These are phyloP conservation scores for Sclerospora graminicola DNA, from an alignment of 352 stramenopile genomes.

Conservation along the genomic window DNA sequence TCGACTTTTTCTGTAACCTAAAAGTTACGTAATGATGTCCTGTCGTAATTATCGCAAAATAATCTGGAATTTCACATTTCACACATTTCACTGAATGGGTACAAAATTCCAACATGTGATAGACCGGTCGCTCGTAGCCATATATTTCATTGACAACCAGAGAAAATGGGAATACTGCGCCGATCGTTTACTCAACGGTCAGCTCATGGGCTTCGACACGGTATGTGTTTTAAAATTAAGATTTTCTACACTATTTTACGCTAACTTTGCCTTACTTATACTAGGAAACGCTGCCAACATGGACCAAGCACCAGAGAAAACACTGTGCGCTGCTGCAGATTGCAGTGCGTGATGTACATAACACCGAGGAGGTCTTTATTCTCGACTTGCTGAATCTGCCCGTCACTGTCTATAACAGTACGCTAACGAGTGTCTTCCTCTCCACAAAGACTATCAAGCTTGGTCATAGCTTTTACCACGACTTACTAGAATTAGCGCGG, in stretches of 20 bases:
- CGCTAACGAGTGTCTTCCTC: conserved; percentile 44
- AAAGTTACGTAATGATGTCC: too few species aligned
- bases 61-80: too few species aligned
- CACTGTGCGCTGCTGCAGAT: conserved; percentile 55
- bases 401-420: conserved; percentile 49
- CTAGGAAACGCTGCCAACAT: conserved; percentile 60
- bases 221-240: conserved; percentile 19
- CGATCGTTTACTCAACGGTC: conserved; percentile 29
- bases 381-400: conserved; percentile 48
- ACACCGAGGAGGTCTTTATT: conserved; percentile 61
- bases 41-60: too few species aligned
- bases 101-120: conserved; percentile 50
- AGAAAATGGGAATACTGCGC: conserved; percentile 45
- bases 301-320: conserved; percentile 21
- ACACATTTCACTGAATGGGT: too few species aligned
- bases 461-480: conserved; percentile 49
- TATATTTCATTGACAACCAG: conserved; percentile 41
- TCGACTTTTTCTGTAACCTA: too few species aligned
- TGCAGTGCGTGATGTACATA: conserved; percentile 33
- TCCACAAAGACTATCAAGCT: conserved; percentile 61
- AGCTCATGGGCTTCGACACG: conserved; percentile 61
- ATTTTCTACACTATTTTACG: too few species aligned
- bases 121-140: conserved; percentile 16
- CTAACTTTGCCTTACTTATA: too few species aligned
- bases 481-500: conserved; percentile 44